Conservation (phyloP, 768 basidiomycete genomes). For the Xerocomellus dryophilus region DNA sequence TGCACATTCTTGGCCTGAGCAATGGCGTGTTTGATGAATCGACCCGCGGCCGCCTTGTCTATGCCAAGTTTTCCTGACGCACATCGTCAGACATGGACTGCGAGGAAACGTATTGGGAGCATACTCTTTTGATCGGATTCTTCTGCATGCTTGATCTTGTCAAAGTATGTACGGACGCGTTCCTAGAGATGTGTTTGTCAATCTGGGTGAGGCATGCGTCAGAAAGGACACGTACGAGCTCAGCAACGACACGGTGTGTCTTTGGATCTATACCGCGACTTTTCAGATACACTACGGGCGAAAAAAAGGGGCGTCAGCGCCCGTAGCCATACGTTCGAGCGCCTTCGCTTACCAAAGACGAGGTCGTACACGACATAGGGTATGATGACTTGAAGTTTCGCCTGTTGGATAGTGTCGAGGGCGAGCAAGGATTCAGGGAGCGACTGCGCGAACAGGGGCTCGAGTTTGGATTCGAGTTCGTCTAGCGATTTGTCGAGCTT, state of each 20-base stretch:
- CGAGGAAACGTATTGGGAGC: not conserved
- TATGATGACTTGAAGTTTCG: slow-evolving; percentile 72
- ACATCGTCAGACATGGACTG: not conserved
- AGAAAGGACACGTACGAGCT: slow-evolving; percentile 35
- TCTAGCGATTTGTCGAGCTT: slow-evolving; percentile 58
- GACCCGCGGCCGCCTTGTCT: slow-evolving; percentile 74
- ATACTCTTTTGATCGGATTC: slow-evolving; percentile 51
- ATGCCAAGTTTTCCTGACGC: slow-evolving; percentile 44
- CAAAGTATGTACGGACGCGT: slow-evolving; percentile 76
- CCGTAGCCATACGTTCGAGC: not conserved
- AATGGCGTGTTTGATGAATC: slow-evolving; percentile 85
- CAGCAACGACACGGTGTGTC: slow-evolving; percentile 71
- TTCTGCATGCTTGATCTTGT: slow-evolving; percentile 76
- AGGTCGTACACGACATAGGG: slow-evolving; percentile 86
- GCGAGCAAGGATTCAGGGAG: slow-evolving; percentile 63
- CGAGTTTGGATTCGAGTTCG: slow-evolving; percentile 63
- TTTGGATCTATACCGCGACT: slow-evolving; percentile 76
- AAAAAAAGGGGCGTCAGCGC: not conserved
- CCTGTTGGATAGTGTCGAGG: slow-evolving; percentile 73
- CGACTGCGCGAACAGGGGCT: slow-evolving; percentile 63
- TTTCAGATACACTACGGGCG: slow-evolving; percentile 69
- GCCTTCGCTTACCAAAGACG: slow-evolving; percentile 64
- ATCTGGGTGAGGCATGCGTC: not conserved
- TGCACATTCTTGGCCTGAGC: slow-evolving; percentile 47
- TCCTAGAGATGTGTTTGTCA: slow-evolving; percentile 42